Conservation (phyloP, 129 eudicot genomes). For the Saposhnikovia divaricata region DNA sequence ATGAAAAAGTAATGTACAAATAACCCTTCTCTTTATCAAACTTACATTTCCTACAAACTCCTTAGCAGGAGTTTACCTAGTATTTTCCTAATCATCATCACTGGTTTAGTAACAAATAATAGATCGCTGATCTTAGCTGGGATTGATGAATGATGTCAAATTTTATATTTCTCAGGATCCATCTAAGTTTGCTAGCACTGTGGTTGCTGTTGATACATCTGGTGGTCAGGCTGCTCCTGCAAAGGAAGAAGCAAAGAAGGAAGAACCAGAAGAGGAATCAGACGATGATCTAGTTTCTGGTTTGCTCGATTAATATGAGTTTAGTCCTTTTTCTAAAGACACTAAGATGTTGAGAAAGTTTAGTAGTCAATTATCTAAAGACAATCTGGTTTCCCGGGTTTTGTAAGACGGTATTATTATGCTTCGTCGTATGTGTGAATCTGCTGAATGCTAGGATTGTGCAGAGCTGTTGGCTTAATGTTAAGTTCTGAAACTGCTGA, state of each 20-base stretch:
- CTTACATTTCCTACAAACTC: too few relatives aligned
- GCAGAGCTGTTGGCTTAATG: neutral
- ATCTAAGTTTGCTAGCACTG: conserved; percentile 37
- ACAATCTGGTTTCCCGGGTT: neutral
- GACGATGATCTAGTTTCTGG: conserved; percentile 31
- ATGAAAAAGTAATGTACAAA: neutral
- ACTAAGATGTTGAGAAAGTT: neutral
- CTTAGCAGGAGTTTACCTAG: too few relatives aligned
- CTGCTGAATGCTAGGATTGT: conserved; percentile 2
- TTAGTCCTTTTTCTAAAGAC: neutral
- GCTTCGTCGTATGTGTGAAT: too few relatives aligned
- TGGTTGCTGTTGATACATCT: conserved; percentile 22
- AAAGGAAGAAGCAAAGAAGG: conserved; percentile 41
- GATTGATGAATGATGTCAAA: too few relatives aligned
- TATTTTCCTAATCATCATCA: too few relatives aligned
- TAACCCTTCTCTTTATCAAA: neutral
- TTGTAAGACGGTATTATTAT: neutral
- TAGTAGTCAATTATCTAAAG: neutral
- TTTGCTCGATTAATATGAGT: conserved; percentile 35
- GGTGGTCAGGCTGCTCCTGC: conserved; percentile 29
- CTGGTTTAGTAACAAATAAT: too few relatives aligned
- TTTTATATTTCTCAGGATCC: conserved; percentile 45
- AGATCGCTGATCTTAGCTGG: too few relatives aligned
- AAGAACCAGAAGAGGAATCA: conserved; percentile 42
- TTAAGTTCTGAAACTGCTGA: neutral